Evolutionary conservation across 108 stramenopile species (phyloP), one percentile per base, ranked within the genome.

Genomic region (Fragilaria crotonensis): DNA sequence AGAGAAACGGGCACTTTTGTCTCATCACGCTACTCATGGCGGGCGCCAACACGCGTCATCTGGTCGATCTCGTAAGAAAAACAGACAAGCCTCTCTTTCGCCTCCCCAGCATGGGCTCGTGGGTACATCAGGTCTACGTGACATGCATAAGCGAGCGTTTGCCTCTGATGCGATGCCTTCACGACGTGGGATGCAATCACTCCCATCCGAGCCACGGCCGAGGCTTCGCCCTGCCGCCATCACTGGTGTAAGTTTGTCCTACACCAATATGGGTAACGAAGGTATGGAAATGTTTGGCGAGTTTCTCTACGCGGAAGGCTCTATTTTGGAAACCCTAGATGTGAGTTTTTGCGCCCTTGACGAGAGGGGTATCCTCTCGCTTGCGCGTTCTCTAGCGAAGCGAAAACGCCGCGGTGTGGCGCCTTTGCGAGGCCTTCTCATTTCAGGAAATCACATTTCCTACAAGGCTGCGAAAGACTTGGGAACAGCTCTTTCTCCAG

Each of bases 341-440:
- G 53, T 92, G 25, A 81, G 86, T 45, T 92, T 91, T 64, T 92
- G 90, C 56, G 72, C 68, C 19, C 48, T 92, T 23, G 68, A 76
- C 0, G 78, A 79, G 47, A 57, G 57, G 25, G 86, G 86, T 17
- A 54, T 83, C 14, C 23, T 84, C 19, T 58, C 82, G 1, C 58
- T 92, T 7, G 73, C 82, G 5, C 68, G 70, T 3, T 77, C 80
- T 1, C 55, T 92, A 7, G 49, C 32, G 18, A 68, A 72, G 29
- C 52, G 90, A 29, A 77, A 77, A 36, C 27, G 63, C 33, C 49
- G 53, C 30, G 72, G 78, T 14, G 58, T 92, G 30, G 54, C 80
- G 14, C 67, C 72, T 1, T 32, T 92, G 26, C 66, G 79, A 60
- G 90, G 82, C 25, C 68, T 92, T 0, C 67, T 82, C 19, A 51